Evolutionary conservation across 768 basidiomycete genomes (phyloP), one percentile per base, ranked within the genome.

Genomic region (Coprinopsis cinerea): DNA sequence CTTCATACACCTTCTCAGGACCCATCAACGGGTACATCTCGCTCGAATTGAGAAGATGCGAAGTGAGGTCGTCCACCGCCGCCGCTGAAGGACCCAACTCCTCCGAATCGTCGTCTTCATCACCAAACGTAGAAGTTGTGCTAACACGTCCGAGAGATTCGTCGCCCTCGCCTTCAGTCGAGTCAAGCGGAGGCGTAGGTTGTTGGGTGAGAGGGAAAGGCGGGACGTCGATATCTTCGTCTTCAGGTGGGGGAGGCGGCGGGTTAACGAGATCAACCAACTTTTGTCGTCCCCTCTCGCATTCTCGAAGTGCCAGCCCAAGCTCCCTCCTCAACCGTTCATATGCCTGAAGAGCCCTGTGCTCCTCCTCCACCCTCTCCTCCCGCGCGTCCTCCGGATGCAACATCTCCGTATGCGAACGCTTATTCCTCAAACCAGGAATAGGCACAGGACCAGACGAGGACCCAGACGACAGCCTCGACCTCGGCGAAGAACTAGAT

Each of bases 1-100:
- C 80, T 60, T 91, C 89, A 55, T 82, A 92, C n/a, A 92, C 87
- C 59, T 89, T 87, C 59, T 92, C 89, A 44, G 81, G 75, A 13
- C 87, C 88, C 0, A 73, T 77, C 5, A 78, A 74, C 1, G 83
- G 83, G 2, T 88, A 66, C 55, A 82, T 77, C 32, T 73, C 62
- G 2, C 78, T 63, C 3, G 78, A 76, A 4, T 79, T 63, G 20
- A 86, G 63, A 4, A 86, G 65, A 61, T 82, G 83, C 11, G 71
- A 55, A 14, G 74, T 76, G 4, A 70, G 81, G 54, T 86, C 83
- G 56, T 85, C 85, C 28, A 65, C 37, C 18, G 51, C 46, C 0
- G 56, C 57, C 7, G 28, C 28, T 23, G 42, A 43, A 22, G 24
- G 42, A 26, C 25, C 24, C 17, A 26, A 23, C 41, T 50, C 51